These are phyloP conservation scores for Xylaria hypoxylon DNA, from an alignment of 2,329 filamentous ascomycete genomes.

Conservation along the genomic window DNA sequence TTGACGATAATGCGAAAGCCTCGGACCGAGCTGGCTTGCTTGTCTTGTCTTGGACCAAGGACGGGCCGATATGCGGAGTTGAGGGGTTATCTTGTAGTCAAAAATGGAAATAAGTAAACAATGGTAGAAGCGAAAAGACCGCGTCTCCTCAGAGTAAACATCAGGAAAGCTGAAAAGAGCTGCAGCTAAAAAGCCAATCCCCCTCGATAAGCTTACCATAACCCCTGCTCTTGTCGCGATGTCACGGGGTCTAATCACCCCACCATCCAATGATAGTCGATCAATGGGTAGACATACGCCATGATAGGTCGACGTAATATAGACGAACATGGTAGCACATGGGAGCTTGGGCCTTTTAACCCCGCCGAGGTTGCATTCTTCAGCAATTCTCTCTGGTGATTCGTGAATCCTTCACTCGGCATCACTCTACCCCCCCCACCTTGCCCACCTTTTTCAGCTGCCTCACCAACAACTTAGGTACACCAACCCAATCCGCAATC, in stretches of 20 bases:
- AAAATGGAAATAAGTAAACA: slow-evolving; percentile 42
- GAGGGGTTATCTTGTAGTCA: slow-evolving; percentile 32
- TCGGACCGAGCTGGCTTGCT: slow-evolving; percentile 4
- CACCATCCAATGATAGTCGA: slow-evolving; percentile 30
- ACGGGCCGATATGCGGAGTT: slow-evolving; percentile 36
- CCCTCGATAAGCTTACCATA: slow-evolving; percentile 31
- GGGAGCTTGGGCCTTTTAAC: slow-evolving; percentile 37
- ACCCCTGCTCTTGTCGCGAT: slow-evolving; percentile 39
- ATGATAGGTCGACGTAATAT: slow-evolving; percentile 1
- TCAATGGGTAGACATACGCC: slow-evolving; percentile 5
- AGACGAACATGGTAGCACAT: slow-evolving; percentile 11
- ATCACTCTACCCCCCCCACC: slow-evolving; percentile 27
- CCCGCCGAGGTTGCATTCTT: slow-evolving; percentile 34
- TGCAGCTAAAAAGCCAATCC: slow-evolving; percentile 33
- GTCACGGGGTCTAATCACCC: slow-evolving; percentile 39
- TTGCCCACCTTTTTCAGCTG: slow-evolving; percentile 22
- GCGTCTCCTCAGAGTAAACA: slow-evolving; percentile 35
- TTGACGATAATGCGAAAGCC: slow-evolving; percentile 20
- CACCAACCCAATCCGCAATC: slow-evolving; percentile 25
- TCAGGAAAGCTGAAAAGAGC: slow-evolving; percentile 32
- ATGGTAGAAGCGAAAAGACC: slow-evolving; percentile 16
- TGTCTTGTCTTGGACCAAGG: background rate
- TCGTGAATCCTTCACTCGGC: slow-evolving; percentile 33
- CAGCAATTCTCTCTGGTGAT: slow-evolving; percentile 17
- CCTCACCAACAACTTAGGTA: slow-evolving; percentile 27